Evolutionary conservation across 1,139 yeast species (phyloP), one percentile per base, ranked within the genome.

Genomic region (Diutina sp.): DNA sequence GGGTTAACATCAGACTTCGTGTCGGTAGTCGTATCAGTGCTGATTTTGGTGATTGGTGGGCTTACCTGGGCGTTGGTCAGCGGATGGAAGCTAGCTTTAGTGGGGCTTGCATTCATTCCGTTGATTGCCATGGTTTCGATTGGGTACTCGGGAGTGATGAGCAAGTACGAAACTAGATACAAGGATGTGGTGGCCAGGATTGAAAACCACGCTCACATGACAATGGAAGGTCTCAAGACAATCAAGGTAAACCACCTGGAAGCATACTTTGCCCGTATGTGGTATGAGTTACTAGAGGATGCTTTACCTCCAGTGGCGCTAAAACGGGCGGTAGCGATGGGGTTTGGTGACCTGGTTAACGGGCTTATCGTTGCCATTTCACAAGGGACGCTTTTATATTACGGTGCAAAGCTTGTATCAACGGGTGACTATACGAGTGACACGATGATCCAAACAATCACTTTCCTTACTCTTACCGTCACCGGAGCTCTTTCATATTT

Each of bases 11-110:
- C 90, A 1, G 81, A 81, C 51, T 84, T 85, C 60, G 65, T 89
- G 45, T 73, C 84, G 12, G 77, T 86, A 0, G 56, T 79, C 0
- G 63, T 82, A 1, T 79, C 84, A 4, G 74, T 87, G 55, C 57
- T 79, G 1, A 71, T 82, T 0, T 75, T 90, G 57, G 72, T 85
- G 0, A 50, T 73, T 0, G 69, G 83, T 28, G 95, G 97, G 2
- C 62, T 84, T 4, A 71, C 81, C 6, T 91, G 98, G 97, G 84
- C 97, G 0, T 62, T 90, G 6, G 75, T 76, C 0, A 66, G 78
- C n/a, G 96, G 97, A 0, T 93, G 98, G 98, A 87, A 85, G 63
- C 72, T 93, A 55, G 81, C 97, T 1, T 69, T 91, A 16, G 93
- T 89, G 1, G 95, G 96, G 1, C 63, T 90, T 9, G 77, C 96